Evolutionary conservation across 371 early-diverging fungal genomes (phyloP).

Genomic region (Massospora cicadina): DNA sequence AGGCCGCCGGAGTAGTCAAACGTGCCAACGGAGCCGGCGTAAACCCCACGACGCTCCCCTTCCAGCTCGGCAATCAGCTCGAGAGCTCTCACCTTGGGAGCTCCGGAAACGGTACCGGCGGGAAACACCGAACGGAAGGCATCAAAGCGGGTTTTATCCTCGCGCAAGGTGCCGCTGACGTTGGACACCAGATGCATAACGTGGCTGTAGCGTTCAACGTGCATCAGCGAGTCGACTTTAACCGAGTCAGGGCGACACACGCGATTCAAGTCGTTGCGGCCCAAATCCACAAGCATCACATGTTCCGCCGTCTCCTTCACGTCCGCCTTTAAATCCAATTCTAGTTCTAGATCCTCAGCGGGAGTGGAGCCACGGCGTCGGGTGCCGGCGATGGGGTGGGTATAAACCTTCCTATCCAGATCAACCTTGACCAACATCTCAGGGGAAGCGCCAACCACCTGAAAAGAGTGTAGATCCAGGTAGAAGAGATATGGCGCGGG

Average conservation of each 20-base stretch:
- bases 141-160: constrained; percentile 76
- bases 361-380: constrained; percentile 66
- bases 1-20: constrained; percentile 82
- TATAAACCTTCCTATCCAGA: constrained; percentile 47
- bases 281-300: constrained; percentile 95
- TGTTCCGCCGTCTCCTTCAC: constrained; percentile 91
- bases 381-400: constrained; percentile 96
- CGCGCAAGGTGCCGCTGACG: constrained; percentile 72
- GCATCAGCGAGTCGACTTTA: constrained; percentile 87
- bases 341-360: constrained; percentile 69
- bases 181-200: constrained; percentile 96
- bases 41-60: constrained; percentile 80
- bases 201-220: constrained; percentile 86
- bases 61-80: constrained; percentile 82
- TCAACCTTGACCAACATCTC: constrained; percentile 93
- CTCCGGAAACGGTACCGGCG: constrained; percentile 92
- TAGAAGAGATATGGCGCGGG: constrained; percentile 99
- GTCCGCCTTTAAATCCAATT: constrained; percentile 63
- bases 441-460: constrained; percentile 93
- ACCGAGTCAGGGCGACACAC: constrained; percentile 82
- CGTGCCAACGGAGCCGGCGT: constrained; percentile 91
- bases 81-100: constrained; percentile 92
- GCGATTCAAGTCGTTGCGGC: constrained; percentile 91
- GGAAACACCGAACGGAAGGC: constrained; percentile 94
- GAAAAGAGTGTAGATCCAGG: constrained; percentile 74